phyloP scores from a whole-genome alignment of 2,329 filamentous ascomycete genomes.

The Clarireedia sp. region DNA sequence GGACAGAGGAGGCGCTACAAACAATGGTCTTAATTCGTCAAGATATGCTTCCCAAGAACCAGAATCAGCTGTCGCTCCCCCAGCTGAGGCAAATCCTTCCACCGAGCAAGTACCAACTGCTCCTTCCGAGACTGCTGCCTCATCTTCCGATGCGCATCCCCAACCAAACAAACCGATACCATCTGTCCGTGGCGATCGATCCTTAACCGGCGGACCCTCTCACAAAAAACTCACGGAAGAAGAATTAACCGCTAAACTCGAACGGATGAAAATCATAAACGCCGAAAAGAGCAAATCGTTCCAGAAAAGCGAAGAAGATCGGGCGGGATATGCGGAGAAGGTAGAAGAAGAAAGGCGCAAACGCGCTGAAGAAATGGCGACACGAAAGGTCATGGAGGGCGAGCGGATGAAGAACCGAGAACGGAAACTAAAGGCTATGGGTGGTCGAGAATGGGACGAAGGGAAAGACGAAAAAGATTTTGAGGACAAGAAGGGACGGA shows the following conservation, averaged over 20 bases:
- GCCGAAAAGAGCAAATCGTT: constrained; percentile 51
- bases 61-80: neutral
- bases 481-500: constrained; percentile 24
- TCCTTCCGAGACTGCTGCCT: neutral
- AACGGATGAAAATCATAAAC: constrained; percentile 53
- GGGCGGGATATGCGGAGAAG: constrained; percentile 54
- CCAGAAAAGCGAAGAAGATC: constrained; percentile 59
- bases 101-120: neutral
- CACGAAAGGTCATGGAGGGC: constrained; percentile 27
- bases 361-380: constrained; percentile 29
- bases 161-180: constrained; percentile 20
- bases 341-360: constrained; percentile 50
- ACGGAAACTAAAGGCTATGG: constrained; percentile 29
- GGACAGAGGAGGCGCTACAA: constrained; percentile 8
- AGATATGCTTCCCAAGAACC: constrained; percentile 17
- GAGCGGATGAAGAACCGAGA: constrained; percentile 30
- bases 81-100: neutral
- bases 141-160: constrained; percentile 1
- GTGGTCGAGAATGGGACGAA: constrained; percentile 29
- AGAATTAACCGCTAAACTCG: constrained; percentile 53
- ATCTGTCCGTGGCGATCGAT: constrained; percentile 47
- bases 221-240: constrained; percentile 57
- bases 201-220: constrained; percentile 43
- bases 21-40: constrained; percentile 18
- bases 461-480: constrained; percentile 28